Conservation (phyloP, 2,329 filamentous ascomycete species). For the Monilinia laxa region DNA sequence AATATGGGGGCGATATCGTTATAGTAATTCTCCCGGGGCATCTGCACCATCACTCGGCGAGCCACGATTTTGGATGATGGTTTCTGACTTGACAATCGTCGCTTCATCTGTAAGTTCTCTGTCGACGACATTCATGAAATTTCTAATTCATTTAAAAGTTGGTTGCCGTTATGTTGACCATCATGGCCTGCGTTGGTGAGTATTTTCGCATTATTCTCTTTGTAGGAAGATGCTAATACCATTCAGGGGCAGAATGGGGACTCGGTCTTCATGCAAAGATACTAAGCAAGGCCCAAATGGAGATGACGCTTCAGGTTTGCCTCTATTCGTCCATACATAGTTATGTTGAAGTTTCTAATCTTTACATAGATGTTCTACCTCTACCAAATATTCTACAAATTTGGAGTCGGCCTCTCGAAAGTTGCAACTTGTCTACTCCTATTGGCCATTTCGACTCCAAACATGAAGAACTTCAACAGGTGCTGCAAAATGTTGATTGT, state of each 20-base stretch:
- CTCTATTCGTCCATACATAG: too few relatives aligned
- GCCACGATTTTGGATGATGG: constrained; percentile 22
- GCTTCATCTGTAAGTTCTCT: constrained; percentile 23
- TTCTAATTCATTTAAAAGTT: constrained; percentile 6
- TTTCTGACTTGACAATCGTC: constrained; percentile 24
- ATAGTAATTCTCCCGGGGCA: constrained; percentile 4
- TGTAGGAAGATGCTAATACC: neutral
- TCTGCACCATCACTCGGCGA: constrained; percentile 20
- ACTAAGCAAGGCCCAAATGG: constrained; percentile 6
- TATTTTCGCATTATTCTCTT: neutral
- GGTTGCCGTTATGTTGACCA: constrained; percentile 5
- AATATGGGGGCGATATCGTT: constrained; percentile 27
- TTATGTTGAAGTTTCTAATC: constrained; percentile 16
- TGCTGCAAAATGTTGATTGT: constrained; percentile 24
- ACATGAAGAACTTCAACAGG: constrained; percentile 25
- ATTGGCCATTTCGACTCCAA: constrained; percentile 27
- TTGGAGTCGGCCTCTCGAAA: constrained; percentile 26
- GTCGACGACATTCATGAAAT: neutral
- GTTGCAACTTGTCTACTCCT: constrained; percentile 26
- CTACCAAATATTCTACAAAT: constrained; percentile 29
- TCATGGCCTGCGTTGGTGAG: constrained; percentile 18
- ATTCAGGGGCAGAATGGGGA: constrained; percentile 14
- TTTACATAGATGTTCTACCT: constrained; percentile 27
- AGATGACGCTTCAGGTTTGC: constrained; percentile 14
- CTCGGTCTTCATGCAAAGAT: constrained; percentile 5